These are phyloP conservation scores for Cudoniella acicularis DNA, from an alignment of 495 filamentous ascomycete genomes.

Conservation along the genomic window DNA sequence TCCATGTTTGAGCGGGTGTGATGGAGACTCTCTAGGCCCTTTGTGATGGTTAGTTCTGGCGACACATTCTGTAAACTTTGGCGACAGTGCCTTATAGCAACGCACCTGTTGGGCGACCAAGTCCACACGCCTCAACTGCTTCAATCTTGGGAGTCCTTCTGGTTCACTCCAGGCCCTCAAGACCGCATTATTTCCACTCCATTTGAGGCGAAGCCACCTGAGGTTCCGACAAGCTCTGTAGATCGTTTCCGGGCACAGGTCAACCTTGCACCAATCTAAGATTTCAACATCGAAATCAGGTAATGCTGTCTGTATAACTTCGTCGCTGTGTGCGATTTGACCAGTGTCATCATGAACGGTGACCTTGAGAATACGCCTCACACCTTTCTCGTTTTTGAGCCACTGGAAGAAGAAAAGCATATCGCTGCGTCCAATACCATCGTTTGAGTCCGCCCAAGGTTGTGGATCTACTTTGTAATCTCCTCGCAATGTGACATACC, in stretches of 20 bases:
- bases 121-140: neutral
- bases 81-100: too few relatives aligned
- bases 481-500: too few relatives aligned
- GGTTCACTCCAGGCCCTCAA: neutral
- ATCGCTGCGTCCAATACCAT: neutral
- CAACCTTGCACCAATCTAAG: neutral
- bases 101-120: neutral
- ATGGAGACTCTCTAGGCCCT: neutral
- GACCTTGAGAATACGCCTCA: neutral
- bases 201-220: neutral
- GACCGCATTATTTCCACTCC: neutral
- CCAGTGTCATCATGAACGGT: neutral
- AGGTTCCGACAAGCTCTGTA: neutral
- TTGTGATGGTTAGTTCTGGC: too few relatives aligned
- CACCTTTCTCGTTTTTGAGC: neutral
- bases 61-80: too few relatives aligned
- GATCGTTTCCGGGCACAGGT: neutral
- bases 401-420: neutral
- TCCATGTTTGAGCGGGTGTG: neutral
- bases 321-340: neutral
- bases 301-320: neutral
- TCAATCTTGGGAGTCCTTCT: neutral
- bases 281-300: neutral
- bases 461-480: too few relatives aligned
- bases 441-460: too few relatives aligned